These are phyloP conservation scores for Globisporangium sylvaticum DNA, from an alignment of 352 stramenopile genomes.

Conservation along the genomic window DNA sequence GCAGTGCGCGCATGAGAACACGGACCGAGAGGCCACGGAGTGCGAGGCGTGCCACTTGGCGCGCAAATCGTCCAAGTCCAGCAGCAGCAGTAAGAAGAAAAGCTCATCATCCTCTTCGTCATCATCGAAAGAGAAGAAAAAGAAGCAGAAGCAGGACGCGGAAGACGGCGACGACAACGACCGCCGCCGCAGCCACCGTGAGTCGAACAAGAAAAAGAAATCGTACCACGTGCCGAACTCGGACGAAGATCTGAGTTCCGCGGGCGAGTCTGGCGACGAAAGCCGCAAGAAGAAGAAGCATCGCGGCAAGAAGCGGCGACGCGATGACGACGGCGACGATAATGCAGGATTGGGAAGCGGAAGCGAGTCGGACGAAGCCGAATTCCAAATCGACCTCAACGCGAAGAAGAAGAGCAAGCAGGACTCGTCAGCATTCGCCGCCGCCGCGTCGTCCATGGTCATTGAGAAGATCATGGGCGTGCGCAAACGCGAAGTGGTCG, in stretches of 20 bases:
- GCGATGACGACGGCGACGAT: conserved; percentile 25
- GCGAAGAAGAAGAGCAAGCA: conserved; percentile 31
- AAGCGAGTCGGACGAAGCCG: conserved; percentile 45
- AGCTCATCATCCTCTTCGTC: background rate
- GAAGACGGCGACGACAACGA: conserved; percentile 28
- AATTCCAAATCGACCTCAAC: conserved; percentile 25
- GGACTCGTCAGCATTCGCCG: conserved; percentile 3
- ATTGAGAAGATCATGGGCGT: conserved; percentile 89
- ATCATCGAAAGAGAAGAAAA: conserved; percentile 18
- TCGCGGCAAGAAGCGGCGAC: conserved; percentile 23
- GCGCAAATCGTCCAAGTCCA: conserved; percentile 18
- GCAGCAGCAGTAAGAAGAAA: conserved; percentile 13
- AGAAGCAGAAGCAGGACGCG: conserved; percentile 15
- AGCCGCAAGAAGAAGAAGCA: conserved; percentile 7
- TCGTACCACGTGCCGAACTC: conserved; percentile 81
- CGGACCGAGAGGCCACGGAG: conserved; percentile 31
- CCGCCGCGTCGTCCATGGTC: conserved; percentile 45
- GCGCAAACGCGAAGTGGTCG: conserved; percentile 39
- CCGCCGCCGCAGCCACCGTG: conserved; percentile 51
- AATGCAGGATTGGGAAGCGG: conserved; percentile 4
- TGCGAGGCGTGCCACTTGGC: conserved; percentile 39
- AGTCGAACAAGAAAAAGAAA: conserved; percentile 63
- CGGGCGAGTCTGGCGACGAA: conserved; percentile 34
- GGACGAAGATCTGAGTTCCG: conserved; percentile 65
- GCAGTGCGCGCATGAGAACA: conserved; percentile 40